A percentile compares a stretch with the other conserved stretches of the same genome.
phyloP scores from a whole-genome alignment of 257 asterid genomes.

The Vinca minor region DNA sequence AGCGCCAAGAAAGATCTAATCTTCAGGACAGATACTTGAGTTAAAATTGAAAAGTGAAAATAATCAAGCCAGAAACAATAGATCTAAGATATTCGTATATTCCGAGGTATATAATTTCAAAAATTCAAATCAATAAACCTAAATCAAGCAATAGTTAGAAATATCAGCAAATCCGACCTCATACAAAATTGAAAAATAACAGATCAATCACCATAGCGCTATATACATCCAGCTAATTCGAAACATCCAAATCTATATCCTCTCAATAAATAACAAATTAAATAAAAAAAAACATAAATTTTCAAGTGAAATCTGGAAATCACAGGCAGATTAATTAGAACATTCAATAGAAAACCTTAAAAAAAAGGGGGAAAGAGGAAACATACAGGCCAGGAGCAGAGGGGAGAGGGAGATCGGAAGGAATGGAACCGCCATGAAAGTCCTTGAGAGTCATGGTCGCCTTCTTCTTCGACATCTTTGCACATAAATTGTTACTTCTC shows the following conservation, averaged over 20 bases:
- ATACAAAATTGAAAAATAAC: neutral
- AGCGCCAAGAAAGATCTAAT: neutral
- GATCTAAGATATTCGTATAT: neutral
- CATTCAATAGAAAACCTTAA: neutral
- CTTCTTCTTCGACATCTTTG: constrained; percentile 77
- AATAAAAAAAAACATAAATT: neutral
- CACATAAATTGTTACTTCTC: neutral
- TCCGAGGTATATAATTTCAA: neutral
- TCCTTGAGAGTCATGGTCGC: constrained; percentile 92
- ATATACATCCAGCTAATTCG: neutral
- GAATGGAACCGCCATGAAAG: constrained; percentile 94
- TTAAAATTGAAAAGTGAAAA: neutral
- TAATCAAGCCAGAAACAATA: neutral
- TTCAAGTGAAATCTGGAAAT: neutral
- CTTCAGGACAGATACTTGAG: neutral
- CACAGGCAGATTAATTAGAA: neutral
- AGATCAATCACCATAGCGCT: neutral
- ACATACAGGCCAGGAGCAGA: constrained; percentile 96
- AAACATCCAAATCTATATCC: neutral
- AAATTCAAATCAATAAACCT: neutral
- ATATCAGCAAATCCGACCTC: neutral
- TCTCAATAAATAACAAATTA: neutral
- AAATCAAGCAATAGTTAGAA: neutral
- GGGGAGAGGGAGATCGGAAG: constrained; percentile 89
- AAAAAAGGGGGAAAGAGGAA: constrained; percentile 9